Evolutionary conservation across 192 early-diverging fungal species (phyloP).

Genomic region (Helicostylum pulchrum): DNA sequence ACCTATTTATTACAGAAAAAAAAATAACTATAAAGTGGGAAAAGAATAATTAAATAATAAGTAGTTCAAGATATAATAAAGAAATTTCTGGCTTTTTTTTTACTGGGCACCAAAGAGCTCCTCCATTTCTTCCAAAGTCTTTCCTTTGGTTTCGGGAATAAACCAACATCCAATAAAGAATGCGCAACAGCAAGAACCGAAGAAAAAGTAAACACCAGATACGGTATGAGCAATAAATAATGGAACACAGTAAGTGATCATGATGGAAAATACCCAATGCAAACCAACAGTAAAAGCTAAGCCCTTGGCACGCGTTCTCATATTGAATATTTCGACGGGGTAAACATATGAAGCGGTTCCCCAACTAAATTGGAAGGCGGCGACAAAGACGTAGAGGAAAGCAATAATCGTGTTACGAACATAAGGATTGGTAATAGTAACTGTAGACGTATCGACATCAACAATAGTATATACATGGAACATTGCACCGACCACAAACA

Average conservation of each 20-base stretch:
- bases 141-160: conserved; percentile 81
- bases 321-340: conserved; percentile 34
- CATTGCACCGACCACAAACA: conserved; percentile 58
- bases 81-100: not conserved
- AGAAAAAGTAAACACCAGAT: conserved; percentile 38
- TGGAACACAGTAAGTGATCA: conserved; percentile 36
- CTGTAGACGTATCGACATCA: conserved; percentile 14
- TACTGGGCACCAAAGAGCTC: conserved; percentile 53
- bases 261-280: conserved; percentile 36
- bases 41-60: not conserved
- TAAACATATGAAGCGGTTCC: conserved; percentile 31
- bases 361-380: conserved; percentile 33
- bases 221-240: conserved; percentile 37
- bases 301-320: conserved; percentile 35
- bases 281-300: conserved; percentile 31
- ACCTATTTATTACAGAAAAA: not conserved
- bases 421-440: conserved; percentile 9
- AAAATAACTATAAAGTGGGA: not conserved
- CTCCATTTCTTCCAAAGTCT: conserved; percentile 88
- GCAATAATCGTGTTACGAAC: conserved; percentile 35
- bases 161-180: conserved; percentile 52
- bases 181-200: conserved; percentile 31
- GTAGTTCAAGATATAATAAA: too few relatives aligned
- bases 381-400: conserved; percentile 34
- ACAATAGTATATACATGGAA: conserved; percentile 20